Percentiles rank a stretch among this genome's conserved stretches.
Evolutionary conservation across 2,329 filamentous ascomycete species (phyloP).

Genomic region (Colletotrichum navitas): DNA sequence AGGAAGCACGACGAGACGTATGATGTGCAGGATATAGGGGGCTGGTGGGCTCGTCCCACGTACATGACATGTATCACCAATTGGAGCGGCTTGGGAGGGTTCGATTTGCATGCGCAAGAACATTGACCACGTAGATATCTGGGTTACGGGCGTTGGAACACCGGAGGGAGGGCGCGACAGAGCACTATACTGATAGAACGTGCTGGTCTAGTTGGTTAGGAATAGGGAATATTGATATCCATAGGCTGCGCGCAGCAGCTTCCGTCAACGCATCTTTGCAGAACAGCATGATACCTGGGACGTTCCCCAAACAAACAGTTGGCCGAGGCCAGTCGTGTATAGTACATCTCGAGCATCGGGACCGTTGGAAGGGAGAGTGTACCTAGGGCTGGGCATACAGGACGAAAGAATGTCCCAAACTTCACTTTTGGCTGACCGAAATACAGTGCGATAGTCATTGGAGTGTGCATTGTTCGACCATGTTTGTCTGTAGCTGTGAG

Average conservation of each 20-base stretch:
- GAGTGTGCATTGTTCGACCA: neutral
- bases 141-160: conserved; percentile 10
- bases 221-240: neutral
- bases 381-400: neutral
- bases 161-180: neutral
- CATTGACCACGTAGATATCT: conserved; percentile 11
- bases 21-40: too few species aligned
- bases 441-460: neutral
- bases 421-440: too few species aligned
- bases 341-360: neutral
- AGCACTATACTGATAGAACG: neutral
- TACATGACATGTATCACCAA: conserved; percentile 20
- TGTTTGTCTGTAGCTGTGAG: neutral
- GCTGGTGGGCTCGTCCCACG: neutral
- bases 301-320: neutral
- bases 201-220: neutral
- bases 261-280: neutral
- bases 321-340: neutral
- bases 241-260: neutral
- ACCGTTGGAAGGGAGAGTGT: neutral
- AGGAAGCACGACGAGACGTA: neutral
- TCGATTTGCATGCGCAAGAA: neutral
- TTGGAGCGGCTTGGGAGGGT: conserved; percentile 5
- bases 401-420: neutral
- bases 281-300: neutral